Conservation (phyloP, 352 stramenopile species). For the Phytophthora pseudosyringae region DNA sequence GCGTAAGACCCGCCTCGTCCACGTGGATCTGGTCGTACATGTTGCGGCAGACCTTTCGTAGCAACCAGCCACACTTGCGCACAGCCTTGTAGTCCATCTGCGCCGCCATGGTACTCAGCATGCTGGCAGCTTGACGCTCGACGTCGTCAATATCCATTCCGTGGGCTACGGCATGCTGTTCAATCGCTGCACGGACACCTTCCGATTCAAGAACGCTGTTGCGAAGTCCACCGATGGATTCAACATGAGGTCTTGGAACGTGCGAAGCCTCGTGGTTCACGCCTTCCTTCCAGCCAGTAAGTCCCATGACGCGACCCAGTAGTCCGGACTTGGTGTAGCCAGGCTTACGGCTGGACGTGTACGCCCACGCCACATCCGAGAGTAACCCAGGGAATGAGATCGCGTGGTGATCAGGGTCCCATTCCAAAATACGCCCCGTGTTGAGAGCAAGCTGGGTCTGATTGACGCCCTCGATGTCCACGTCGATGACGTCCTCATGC, state of each 20-base stretch:
- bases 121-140: conserved; percentile 59
- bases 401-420: conserved; percentile 89
- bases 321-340: conserved; percentile 88
- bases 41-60: conserved; percentile 82
- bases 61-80: conserved; percentile 77
- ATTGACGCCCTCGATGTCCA: conserved; percentile 79
- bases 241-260: conserved; percentile 72
- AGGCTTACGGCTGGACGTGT: conserved; percentile 88
- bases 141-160: conserved; percentile 53
- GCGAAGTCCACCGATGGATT: conserved; percentile 64
- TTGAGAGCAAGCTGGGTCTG: conserved; percentile 85
- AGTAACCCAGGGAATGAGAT: conserved; percentile 88
- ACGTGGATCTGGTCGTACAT: conserved; percentile 92
- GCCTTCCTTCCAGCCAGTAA: conserved; percentile 88
- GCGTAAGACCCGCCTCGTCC: conserved; percentile 76
- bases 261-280: conserved; percentile 89
- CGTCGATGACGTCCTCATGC: conserved; percentile 83
- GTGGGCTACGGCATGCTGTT: conserved; percentile 36
- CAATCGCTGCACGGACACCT: conserved; percentile 64
- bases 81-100: conserved; percentile 80
- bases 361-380: conserved; percentile 89
- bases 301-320: conserved; percentile 83
- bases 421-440: conserved; percentile 83
- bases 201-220: conserved; percentile 77
- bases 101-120: conserved; percentile 80